Base-by-base conservation (phyloP, 106 monocot genomes). In the Dendrobium catenatum region DNA sequence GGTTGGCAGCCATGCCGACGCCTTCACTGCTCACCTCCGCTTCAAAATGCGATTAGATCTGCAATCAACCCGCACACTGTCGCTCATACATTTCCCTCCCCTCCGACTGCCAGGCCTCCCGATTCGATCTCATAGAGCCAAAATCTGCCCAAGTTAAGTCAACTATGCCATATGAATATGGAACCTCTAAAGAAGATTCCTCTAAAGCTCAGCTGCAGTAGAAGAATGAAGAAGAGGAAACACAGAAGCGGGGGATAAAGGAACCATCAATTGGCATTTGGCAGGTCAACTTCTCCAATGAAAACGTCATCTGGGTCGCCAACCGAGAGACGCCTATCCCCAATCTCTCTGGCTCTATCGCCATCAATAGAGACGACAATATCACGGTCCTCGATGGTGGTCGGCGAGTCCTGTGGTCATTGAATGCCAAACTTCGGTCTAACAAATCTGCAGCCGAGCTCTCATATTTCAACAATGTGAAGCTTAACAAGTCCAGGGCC, bases 291-390 rank as follows among this genome's bases (percentile, higher is more conserved):
- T 67, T 89, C 80, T 70, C 85, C 0, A 41, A 17, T 1, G 56
- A n/a, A 47, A 82, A 83, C 1, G 77, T 87, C 16, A 8, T 88
- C 8, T 91, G 91, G 91, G 91, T 91, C 0, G 91, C 89, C 43
- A 91, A 92, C 80, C 83, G 89, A 20, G 82, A 84, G 9, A 48
- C 43, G 13, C 84, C 89, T 0, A 29, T 89, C 16, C 18, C 26
- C 11, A 80, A 84, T 72, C 22, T 19, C 22, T 37, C 70, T 2
- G 82, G 78, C 20, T 68, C 72, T 6, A 49, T 86, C 24, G 64
- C 59, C 26, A 54, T 89, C 3, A 75, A 56, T 6, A 22, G 18
- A 4, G 67, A 83, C 16, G 79, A 81, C 2, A 84, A 89, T 47
- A 80, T 88, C 77, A 85, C 78, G 33, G 26, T 87, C 27, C 43